phyloP scores from a whole-genome alignment of 805 yeast species.

The Ascoidea tarda region DNA sequence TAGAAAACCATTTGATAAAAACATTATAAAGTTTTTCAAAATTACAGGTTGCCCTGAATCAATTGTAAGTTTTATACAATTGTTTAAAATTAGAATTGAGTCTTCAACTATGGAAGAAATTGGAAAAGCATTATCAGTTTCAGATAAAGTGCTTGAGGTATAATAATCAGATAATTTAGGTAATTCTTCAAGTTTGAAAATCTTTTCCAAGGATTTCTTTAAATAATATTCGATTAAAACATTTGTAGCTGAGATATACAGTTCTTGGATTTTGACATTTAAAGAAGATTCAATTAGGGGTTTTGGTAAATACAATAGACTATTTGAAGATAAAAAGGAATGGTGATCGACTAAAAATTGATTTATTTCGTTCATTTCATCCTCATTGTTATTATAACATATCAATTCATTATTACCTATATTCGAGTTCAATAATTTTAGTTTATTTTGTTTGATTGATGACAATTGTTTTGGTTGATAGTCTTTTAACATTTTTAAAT shows the following conservation, averaged over 20 bases:
- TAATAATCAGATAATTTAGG: constrained; percentile 32
- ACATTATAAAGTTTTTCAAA: constrained; percentile 36
- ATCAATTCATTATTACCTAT: no score
- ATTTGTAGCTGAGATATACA: constrained; percentile 51
- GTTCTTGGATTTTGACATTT: constrained; percentile 35
- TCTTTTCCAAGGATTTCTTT: constrained; percentile 67
- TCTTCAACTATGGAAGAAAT: constrained; percentile 83
- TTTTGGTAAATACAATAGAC: constrained; percentile 28
- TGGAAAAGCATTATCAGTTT: constrained; percentile 27
- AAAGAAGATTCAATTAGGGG: constrained; percentile 41
- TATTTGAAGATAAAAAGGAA: not conserved
- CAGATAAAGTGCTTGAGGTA: not conserved
- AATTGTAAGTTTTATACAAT: constrained; percentile 47
- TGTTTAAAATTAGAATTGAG: constrained; percentile 56
- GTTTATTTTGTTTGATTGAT: constrained; percentile 10
- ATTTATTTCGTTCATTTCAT: not conserved
- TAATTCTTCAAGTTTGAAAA: constrained; percentile 64
- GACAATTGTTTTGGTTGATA: constrained; percentile 14
- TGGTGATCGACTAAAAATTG: not conserved
- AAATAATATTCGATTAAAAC: constrained; percentile 50
- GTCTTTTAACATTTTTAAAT: constrained; percentile 13
- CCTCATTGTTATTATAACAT: not conserved
- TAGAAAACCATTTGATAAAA: not conserved
- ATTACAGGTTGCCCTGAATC: constrained; percentile 55
- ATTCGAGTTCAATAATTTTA: no score